These are phyloP conservation scores for Ballota nigra DNA, from an alignment of 257 asterid genomes.

Conservation along the genomic window DNA sequence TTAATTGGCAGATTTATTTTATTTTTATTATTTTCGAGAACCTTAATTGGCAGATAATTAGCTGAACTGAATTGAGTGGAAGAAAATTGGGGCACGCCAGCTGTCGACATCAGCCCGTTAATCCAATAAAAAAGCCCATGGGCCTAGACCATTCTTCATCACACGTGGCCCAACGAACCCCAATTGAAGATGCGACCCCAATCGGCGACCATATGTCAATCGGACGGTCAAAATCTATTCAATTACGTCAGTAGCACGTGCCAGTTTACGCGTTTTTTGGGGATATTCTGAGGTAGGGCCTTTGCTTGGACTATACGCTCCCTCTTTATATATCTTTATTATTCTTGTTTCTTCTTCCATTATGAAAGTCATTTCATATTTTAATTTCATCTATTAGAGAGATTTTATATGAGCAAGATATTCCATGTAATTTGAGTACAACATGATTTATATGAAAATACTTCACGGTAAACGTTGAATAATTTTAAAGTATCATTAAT, in stretches of 20 bases:
- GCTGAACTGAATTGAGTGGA: slow-evolving; percentile 15
- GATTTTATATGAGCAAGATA: too few relatives aligned
- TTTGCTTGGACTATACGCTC: slow-evolving; percentile 47
- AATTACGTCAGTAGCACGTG: slow-evolving; percentile 29
- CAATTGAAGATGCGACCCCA: not conserved
- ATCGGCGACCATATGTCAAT: slow-evolving; percentile 11
- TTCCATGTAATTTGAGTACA: too few relatives aligned
- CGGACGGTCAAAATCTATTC: slow-evolving; percentile 15
- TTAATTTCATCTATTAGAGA: not conserved
- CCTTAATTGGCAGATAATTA: slow-evolving; percentile 14
- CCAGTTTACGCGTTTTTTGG: slow-evolving; percentile 31
- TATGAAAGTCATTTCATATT: not conserved
- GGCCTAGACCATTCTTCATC: slow-evolving; percentile 25
- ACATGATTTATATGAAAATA: too few relatives aligned
- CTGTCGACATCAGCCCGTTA: slow-evolving; percentile 40
- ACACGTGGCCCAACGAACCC: slow-evolving; percentile 34
- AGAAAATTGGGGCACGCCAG: slow-evolving; percentile 32
- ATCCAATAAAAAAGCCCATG: slow-evolving; percentile 33
- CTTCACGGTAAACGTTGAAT: too few relatives aligned
- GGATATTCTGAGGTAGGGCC: slow-evolving; percentile 35
- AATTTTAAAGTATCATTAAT: too few relatives aligned
- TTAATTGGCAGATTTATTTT: too few relatives aligned
- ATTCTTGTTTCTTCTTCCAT: slow-evolving; percentile 13
- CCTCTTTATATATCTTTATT: not conserved
- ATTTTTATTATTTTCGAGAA: too few relatives aligned